Evolutionary conservation across 2,329 filamentous ascomycete genomes (phyloP).

Genomic region (Arthroderma sp.): DNA sequence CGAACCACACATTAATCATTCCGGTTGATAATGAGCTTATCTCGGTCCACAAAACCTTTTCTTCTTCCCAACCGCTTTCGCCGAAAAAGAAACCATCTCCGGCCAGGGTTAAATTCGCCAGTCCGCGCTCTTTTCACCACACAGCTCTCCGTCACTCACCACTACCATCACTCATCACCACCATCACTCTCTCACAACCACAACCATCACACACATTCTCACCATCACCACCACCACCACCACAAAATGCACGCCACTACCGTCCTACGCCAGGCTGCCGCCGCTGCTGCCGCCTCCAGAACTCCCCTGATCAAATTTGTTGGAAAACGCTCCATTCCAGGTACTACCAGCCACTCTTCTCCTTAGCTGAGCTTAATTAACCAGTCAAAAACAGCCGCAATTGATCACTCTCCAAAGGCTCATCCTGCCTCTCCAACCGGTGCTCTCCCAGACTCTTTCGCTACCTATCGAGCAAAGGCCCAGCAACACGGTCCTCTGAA

Average conservation of each 20-base stretch:
- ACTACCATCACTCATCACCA: not conserved
- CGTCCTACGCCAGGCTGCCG: conserved; percentile 23
- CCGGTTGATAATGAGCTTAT: no score
- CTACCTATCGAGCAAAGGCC: conserved; percentile 48
- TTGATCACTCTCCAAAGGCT: conserved; percentile 43
- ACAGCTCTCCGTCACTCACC: not conserved
- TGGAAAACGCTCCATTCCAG: conserved; percentile 33
- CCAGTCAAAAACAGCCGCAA: conserved; percentile 20
- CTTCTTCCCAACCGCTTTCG: no score
- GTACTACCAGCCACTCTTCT: conserved; percentile 19
- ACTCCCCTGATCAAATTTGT: conserved; percentile 39
- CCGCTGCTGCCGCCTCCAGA: conserved; percentile 23
- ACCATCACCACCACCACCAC: conserved; percentile 4
- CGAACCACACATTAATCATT: no score
- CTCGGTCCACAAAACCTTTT: no score
- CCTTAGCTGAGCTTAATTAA: not conserved
- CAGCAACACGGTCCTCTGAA: conserved; percentile 51
- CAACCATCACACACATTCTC: not conserved
- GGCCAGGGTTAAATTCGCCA: no score
- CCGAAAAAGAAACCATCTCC: no score
- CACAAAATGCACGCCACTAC: conserved; percentile 28
- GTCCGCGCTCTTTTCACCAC: not conserved
- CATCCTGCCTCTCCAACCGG: conserved; percentile 46
- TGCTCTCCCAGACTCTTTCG: conserved; percentile 48
- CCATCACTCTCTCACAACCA: not conserved